Evolutionary conservation across 192 early-diverging fungal genomes (phyloP).

Genomic region (Entomortierella chlamydospora): DNA sequence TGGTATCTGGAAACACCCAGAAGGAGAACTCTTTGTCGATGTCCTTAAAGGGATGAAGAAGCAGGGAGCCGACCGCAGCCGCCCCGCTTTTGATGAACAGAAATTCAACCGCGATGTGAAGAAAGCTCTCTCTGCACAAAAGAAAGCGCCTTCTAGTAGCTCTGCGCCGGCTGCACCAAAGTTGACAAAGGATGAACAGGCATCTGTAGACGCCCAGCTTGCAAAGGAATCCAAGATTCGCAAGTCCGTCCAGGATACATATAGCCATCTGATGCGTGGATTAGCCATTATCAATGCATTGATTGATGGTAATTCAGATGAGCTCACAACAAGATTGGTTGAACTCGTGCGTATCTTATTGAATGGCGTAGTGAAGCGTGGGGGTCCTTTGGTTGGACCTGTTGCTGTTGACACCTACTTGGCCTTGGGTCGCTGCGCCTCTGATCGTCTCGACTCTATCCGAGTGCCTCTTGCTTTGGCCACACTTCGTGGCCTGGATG

Average conservation of each 20-base stretch:
- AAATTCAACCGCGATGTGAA: constrained; percentile 84
- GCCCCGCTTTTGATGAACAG: constrained; percentile 71
- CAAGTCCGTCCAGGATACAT: constrained; percentile 65
- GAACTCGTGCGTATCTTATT: constrained; percentile 66
- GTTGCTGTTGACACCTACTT: constrained; percentile 70
- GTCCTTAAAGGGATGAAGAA: constrained; percentile 70
- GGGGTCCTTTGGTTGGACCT: constrained; percentile 68
- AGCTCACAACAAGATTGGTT: constrained; percentile 68
- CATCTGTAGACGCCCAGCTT: constrained; percentile 74
- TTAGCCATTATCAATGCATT: constrained; percentile 76
- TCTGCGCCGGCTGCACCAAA: constrained; percentile 55
- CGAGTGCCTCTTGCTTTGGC: constrained; percentile 59
- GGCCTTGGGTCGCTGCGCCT: constrained; percentile 56
- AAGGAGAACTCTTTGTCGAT: constrained; percentile 75
- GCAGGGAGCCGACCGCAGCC: constrained; percentile 58
- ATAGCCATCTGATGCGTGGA: constrained; percentile 64
- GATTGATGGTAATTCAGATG: constrained; percentile 65
- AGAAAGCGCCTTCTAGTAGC: constrained; percentile 55
- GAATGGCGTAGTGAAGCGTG: constrained; percentile 60
- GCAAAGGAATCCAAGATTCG: constrained; percentile 82
- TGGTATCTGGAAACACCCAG: constrained; percentile 77
- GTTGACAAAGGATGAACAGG: constrained; percentile 81
- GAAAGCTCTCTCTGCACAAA: constrained; percentile 76
- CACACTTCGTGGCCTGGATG: constrained; percentile 61
- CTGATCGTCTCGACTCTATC: constrained; percentile 56